Base-by-base conservation (phyloP, 2,329 filamentous ascomycete species). In the Cladosporium sp. region DNA sequence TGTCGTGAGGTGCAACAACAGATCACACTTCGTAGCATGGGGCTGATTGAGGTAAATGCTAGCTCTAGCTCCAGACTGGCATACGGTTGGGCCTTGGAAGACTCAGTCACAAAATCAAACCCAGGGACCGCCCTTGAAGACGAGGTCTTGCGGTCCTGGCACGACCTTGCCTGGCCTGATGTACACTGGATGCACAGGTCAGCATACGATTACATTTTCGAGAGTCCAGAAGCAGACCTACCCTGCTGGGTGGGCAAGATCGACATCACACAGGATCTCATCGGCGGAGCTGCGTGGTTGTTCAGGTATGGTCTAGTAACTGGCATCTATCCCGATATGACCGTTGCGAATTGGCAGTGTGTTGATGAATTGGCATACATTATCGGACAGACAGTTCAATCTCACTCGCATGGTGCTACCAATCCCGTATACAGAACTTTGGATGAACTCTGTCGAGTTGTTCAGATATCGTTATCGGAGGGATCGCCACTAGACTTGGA, bases 191-290 rank as follows among this genome's bases (percentile, higher is more conserved):
- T 44, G 32, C 42, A 44, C 17, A 19, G 42, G 34, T 44, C 42
- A 22, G 42, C 42, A 3, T 44, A 44, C 42, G 42, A 44, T 17
- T 44, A 44, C 17, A 34, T 44, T 11, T 44, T 44, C 15, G 17
- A 20, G 2, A 12, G 32, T 17, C 11, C 15, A n/a, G n/a, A 4
- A 24, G 19, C 38, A 12, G 38, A 41, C 18, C 7, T 41, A 19
- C 38, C 38, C 5, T 9, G 2, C 13, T 41, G 38, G 38, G 24
- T 13, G 4, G 17, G n/a, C 32, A 12, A 34, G 32, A 12, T 34
- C n/a, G n/a, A 15, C 32, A 34, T 34, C n/a, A 12, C 32, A 6
- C 32, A 13, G n/a, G 32, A 34, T 4, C 4, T 12, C 4, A 7
- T 34, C 4, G 4, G 13, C 13, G 32, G 32, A 4, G 32, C 32